These are phyloP conservation scores for Lolium rigidum DNA, from an alignment of 176 grass and related monocot species.

Conservation along the genomic window DNA sequence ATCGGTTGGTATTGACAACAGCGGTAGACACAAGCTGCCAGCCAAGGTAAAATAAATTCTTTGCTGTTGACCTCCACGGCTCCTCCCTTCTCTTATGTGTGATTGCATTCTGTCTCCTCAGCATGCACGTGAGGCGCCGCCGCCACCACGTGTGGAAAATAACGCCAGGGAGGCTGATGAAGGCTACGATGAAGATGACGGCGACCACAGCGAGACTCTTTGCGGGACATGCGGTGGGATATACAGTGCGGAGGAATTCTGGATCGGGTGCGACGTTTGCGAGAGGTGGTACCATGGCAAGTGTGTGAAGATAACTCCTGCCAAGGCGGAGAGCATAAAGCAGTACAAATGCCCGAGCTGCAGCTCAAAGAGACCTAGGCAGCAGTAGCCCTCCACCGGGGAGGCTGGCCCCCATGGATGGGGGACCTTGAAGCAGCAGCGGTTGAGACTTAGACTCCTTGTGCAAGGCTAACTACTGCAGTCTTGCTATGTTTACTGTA, in stretches of 20 bases:
- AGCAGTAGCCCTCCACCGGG: slow-evolving; percentile 29
- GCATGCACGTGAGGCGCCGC: slow-evolving; percentile 62
- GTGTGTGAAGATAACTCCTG: slow-evolving; percentile 96
- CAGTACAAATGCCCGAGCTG: slow-evolving; percentile 99
- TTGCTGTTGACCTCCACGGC: neutral
- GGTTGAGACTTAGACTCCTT: slow-evolving; percentile 32
- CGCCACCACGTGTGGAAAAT: slow-evolving; percentile 48
- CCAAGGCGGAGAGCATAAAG: slow-evolving; percentile 96
- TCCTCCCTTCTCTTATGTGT: neutral
- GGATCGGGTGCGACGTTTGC: slow-evolving; percentile 93
- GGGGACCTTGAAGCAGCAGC: slow-evolving; percentile 36
- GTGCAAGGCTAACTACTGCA: slow-evolving; percentile 38
- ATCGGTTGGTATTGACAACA: slow-evolving; percentile 60
- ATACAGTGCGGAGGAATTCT: slow-evolving; percentile 87
- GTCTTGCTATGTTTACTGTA: slow-evolving; percentile 49
- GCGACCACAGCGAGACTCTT: slow-evolving; percentile 89
- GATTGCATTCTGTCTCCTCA: slow-evolving; percentile 32
- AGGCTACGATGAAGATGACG: slow-evolving; percentile 80
- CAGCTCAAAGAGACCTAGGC: slow-evolving; percentile 83
- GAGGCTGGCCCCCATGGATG: slow-evolving; percentile 6
- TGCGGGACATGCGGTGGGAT: slow-evolving; percentile 85
- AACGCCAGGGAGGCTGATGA: slow-evolving; percentile 62
- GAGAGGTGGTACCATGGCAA: slow-evolving; percentile 98
- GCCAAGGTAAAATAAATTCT: slow-evolving; percentile 60
- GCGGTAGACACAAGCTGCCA: slow-evolving; percentile 72